Conservation (phyloP, 2,329 filamentous ascomycete genomes). For the Dactylellina haptotyla region DNA sequence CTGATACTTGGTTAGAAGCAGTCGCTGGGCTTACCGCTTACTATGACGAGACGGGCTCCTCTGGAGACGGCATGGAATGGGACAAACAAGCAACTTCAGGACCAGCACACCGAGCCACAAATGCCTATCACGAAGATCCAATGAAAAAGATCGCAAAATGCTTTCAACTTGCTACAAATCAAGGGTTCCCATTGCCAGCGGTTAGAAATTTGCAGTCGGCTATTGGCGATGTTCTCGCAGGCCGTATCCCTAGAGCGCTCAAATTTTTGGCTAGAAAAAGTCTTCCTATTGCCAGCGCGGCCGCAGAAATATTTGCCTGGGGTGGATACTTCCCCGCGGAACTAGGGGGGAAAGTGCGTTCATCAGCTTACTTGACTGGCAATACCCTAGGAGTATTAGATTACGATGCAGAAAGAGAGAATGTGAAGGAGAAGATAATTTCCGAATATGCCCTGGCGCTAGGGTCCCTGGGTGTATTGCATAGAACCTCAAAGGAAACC, state of each 20-base stretch:
- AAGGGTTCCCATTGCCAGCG: slow-evolving; percentile 39
- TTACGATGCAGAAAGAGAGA: slow-evolving; percentile 28
- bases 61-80: slow-evolving; percentile 52
- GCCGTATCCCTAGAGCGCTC: slow-evolving; percentile 31
- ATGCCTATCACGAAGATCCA: slow-evolving; percentile 45
- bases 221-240: slow-evolving; percentile 34
- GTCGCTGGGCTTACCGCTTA: slow-evolving; percentile 42
- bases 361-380: slow-evolving; percentile 3
- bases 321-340: slow-evolving; percentile 43
- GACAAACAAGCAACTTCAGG: slow-evolving; percentile 25
- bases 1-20: slow-evolving; percentile 39
- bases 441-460: slow-evolving; percentile 39
- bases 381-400: slow-evolving; percentile 18
- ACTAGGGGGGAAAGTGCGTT: slow-evolving; percentile 5
- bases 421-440: slow-evolving; percentile 40
- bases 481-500: slow-evolving; percentile 2
- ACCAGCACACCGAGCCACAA: slow-evolving; percentile 15
- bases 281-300: slow-evolving; percentile 39
- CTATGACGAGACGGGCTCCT: slow-evolving; percentile 48
- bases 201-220: slow-evolving; percentile 42
- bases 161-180: slow-evolving; percentile 34
- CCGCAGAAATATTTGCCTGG: slow-evolving; percentile 42
- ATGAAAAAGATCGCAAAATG: slow-evolving; percentile 34
- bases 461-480: slow-evolving; percentile 32
- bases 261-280: slow-evolving; percentile 44